A percentile compares a stretch with the other conserved stretches of the same genome.
These are phyloP conservation scores for Bidens hawaiensis DNA, from an alignment of 140 eudicot genomes.

Conservation along the genomic window DNA sequence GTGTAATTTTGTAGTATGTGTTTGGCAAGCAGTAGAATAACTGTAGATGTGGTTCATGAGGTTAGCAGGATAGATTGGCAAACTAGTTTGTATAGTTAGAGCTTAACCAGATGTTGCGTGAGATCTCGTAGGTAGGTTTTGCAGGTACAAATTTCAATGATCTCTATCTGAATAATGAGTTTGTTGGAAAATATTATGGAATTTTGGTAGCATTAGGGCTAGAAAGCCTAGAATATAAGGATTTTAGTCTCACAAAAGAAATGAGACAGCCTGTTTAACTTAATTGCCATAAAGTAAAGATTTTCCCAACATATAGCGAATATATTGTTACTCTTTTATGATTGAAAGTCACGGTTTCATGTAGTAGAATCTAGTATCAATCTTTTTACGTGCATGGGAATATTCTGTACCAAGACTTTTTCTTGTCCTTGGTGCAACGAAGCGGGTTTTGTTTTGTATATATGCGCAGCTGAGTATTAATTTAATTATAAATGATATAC, in stretches of 20 bases:
- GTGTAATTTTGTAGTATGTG: not conserved
- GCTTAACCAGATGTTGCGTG: not conserved
- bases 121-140: constrained; percentile 1
- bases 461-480: not conserved
- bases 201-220: not conserved
- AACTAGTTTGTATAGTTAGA: not conserved
- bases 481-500: not conserved
- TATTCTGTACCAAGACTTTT: not conserved
- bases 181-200: not conserved
- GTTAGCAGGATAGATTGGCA: not conserved
- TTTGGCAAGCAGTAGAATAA: constrained; percentile 7
- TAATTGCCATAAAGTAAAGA: not conserved
- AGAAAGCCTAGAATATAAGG: no score
- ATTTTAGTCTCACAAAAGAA: not conserved
- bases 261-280: not conserved
- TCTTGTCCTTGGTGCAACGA: not conserved
- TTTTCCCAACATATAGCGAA: not conserved
- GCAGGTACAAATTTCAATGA: not conserved
- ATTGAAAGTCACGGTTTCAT: not conserved
- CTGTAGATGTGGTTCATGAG: not conserved
- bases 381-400: not conserved
- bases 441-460: not conserved
- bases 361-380: not conserved
- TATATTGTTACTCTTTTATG: no score
- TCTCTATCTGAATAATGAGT: not conserved